Conservation (phyloP, 2,329 filamentous ascomycete species). For the Raffaelea deltoideospora region DNA sequence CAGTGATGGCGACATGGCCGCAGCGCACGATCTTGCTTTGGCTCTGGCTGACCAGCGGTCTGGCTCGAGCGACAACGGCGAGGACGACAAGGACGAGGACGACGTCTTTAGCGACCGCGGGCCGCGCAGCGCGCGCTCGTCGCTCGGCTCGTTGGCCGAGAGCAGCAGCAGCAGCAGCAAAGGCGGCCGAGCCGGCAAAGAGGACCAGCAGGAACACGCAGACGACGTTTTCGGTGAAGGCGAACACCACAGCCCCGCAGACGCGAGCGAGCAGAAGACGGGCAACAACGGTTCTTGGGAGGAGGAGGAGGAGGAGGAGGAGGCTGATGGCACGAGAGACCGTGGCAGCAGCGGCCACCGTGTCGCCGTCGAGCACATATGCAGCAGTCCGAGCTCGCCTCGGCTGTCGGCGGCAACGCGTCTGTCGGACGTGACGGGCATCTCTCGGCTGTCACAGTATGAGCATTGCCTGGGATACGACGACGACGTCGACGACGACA, state of each 20-base stretch:
- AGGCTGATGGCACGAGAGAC: no score
- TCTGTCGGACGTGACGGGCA: conserved; percentile 34
- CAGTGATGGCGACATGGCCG: not conserved
- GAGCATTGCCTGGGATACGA: conserved; percentile 22
- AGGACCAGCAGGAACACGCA: conserved; percentile 2
- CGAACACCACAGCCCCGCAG: not conserved
- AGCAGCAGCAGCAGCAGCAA: conserved; percentile 5
- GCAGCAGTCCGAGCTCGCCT: not conserved
- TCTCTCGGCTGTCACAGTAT: conserved; percentile 41
- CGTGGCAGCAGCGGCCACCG: not conserved
- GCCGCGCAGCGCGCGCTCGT: conserved; percentile 40
- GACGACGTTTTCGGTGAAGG: conserved; percentile 6
- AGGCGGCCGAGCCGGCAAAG: conserved; percentile 15
- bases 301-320: no score
- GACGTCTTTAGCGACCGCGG: conserved; percentile 45
- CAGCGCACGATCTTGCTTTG: not conserved
- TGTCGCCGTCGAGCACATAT: no score
- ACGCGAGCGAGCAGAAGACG: not conserved
- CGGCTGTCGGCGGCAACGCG: conserved; percentile 9
- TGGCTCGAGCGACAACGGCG: conserved; percentile 2
- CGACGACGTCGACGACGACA: conserved; percentile 24
- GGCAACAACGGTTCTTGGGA: not conserved
- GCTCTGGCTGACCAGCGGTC: not conserved
- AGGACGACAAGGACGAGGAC: conserved; percentile 22
- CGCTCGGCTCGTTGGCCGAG: conserved; percentile 18